These are phyloP conservation scores for Chalciporus sp. DNA, from an alignment of 1,284 basidiomycete species.

Conservation along the genomic window DNA sequence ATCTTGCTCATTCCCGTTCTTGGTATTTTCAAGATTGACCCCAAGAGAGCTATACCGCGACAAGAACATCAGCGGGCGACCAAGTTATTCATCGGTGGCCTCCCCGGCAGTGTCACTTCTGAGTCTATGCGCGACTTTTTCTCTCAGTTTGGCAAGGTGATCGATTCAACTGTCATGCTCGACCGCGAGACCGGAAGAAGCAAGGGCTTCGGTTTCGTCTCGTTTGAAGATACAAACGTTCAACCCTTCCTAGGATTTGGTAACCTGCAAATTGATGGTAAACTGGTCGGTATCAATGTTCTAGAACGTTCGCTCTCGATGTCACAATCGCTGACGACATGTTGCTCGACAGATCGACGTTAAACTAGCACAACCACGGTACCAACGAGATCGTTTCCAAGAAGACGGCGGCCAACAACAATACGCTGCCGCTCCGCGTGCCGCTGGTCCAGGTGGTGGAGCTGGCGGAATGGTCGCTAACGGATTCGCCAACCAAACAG, in stretches of 20 bases:
- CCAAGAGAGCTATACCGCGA: constrained; percentile 96
- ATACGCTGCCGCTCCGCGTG: constrained; percentile 21
- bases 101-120: constrained; percentile 89
- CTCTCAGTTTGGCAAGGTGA: constrained; percentile 88
- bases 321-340: constrained; percentile 7
- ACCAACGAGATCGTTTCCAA: constrained; percentile 64
- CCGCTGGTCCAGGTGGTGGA: not conserved
- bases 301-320: not conserved
- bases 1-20: constrained; percentile 24
- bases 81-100: constrained; percentile 94
- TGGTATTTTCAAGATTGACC: constrained; percentile 81
- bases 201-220: constrained; percentile 98
- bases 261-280: constrained; percentile 90
- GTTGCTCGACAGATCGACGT: constrained; percentile 78
- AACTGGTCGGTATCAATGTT: constrained; percentile 60
- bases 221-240: constrained; percentile 89
- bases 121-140: constrained; percentile 94
- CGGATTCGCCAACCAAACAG: constrained; percentile 25
- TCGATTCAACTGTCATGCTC: constrained; percentile 98
- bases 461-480: constrained; percentile 22
- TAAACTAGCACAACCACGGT: constrained; percentile 88
- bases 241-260: constrained; percentile 84
- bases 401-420: constrained; percentile 43
- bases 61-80: constrained; percentile 91
- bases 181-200: constrained; percentile 95